phyloP scores from a whole-genome alignment of 2,329 filamentous ascomycete species.

The Sporothrix globosa region DNA sequence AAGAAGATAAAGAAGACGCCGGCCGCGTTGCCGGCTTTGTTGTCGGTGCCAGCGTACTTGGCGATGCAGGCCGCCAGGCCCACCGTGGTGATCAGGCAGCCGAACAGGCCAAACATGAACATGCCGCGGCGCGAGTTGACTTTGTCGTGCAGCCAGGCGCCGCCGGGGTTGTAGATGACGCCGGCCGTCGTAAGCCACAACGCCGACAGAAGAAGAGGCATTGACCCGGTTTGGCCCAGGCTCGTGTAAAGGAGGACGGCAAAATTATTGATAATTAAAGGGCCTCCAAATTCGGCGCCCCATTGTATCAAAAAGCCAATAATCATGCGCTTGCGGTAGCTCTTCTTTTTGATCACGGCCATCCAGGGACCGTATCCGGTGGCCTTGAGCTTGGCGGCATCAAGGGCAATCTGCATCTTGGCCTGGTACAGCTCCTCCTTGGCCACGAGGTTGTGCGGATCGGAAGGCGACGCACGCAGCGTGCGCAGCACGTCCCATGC shows the following conservation, averaged over 20 bases:
- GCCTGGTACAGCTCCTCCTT: conserved; percentile 54
- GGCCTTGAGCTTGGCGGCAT: conserved; percentile 47
- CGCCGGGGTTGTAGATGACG: conserved; percentile 54
- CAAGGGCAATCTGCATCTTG: conserved; percentile 50
- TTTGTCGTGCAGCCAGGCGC: conserved; percentile 53
- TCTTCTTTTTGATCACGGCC: conserved; percentile 51
- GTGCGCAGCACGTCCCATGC: conserved; percentile 49
- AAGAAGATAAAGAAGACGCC: conserved; percentile 52
- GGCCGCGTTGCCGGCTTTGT: conserved; percentile 46
- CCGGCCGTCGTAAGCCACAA: conserved; percentile 52
- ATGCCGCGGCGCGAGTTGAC: conserved; percentile 53
- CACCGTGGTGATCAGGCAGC: conserved; percentile 46
- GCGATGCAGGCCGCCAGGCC: conserved; percentile 46
- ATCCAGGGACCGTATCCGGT: conserved; percentile 49
- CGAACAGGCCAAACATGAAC: conserved; percentile 48
- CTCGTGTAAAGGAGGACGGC: conserved; percentile 47
- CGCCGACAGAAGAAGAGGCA: conserved; percentile 48
- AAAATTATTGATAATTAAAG: conserved; percentile 55
- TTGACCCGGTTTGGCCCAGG: conserved; percentile 46
- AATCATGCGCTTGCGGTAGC: conserved; percentile 55
- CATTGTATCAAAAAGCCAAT: conserved; percentile 58
- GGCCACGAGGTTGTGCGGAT: conserved; percentile 48
- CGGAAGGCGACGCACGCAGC: conserved; percentile 46
- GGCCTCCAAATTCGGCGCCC: conserved; percentile 57
- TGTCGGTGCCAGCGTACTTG: conserved; percentile 43